phyloP scores from a whole-genome alignment of 805 yeast species.

The Ogataea pilisensis region DNA sequence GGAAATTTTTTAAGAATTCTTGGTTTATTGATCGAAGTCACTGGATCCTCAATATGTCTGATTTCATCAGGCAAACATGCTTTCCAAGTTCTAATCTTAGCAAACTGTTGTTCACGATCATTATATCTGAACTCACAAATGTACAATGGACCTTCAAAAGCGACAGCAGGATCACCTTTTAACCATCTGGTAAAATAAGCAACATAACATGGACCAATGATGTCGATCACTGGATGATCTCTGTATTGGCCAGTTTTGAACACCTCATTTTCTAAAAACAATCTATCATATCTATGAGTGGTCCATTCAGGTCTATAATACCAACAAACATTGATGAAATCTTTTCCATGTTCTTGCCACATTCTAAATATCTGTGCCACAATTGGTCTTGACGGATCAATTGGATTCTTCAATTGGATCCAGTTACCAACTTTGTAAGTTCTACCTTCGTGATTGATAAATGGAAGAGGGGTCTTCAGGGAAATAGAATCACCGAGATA shows the following conservation, averaged over 20 bases:
- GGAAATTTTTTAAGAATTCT: conserved; percentile 70
- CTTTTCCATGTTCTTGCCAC: conserved; percentile 84
- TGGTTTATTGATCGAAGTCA: conserved; percentile 60
- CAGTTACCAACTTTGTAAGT: conserved; percentile 88
- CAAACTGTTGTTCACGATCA: conserved; percentile 84
- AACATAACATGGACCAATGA: conserved; percentile 91
- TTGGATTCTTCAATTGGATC: conserved; percentile 84
- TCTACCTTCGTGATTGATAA: conserved; percentile 72
- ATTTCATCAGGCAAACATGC: conserved; percentile 98
- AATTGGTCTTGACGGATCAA: conserved; percentile 85
- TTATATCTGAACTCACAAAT: conserved; percentile 94
- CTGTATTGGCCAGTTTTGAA: conserved; percentile 96
- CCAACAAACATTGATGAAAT: conserved; percentile 96
- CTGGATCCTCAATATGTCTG: conserved; percentile 78
- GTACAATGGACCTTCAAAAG: conserved; percentile 78
- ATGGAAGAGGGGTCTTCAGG: conserved; percentile 60
- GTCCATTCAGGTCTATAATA: conserved; percentile 97
- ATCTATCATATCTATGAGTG: conserved; percentile 84
- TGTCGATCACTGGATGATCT: conserved; percentile 85
- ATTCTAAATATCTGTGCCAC: conserved; percentile 91
- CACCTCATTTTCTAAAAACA: conserved; percentile 91
- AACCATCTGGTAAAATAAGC: conserved; percentile 91
- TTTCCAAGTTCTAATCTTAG: conserved; percentile 96
- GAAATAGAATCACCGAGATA: conserved; percentile 55
- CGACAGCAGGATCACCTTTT: conserved; percentile 87